Evolutionary conservation across 176 grass and related monocot genomes (phyloP), one percentile per base, ranked within the genome.

Genomic region (Aegilops tauschii): DNA sequence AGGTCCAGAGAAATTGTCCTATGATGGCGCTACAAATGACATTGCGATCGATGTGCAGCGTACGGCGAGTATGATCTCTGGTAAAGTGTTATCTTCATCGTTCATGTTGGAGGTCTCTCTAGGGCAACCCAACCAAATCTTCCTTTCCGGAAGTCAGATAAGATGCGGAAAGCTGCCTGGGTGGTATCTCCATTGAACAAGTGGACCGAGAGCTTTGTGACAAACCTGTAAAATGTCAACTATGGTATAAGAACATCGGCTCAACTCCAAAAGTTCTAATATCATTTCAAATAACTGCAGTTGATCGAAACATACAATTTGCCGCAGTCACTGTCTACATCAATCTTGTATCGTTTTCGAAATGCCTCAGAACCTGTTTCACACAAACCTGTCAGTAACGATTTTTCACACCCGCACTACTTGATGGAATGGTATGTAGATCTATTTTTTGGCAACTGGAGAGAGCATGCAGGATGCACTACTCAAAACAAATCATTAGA

Each of bases 121-220:
- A 99, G 83, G 20, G 90, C 94, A 65, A 92, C 83, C 89, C 97
- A 96, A 25, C 94, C 92, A 85, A 99, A 94, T 82, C 90, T 99
- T 14, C 97, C 97, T 91, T 96, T 96, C 76, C 97, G 89, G 31
- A 93, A 96, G 82, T 96, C 97, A 21, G 83, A 91, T 72, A 99
- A 90, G 28, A 99, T 92, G 27, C 90, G 94, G 76, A 96, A 96
- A 70, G 89, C 87, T 65, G 94, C 94, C 62, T 99, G 97, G 34
- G 47, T 96, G 61, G 85, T 65, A 78, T 99, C 97, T 90, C 92
- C 97, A 83, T 86, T 94, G 85, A 97, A 97, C 69, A 94, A 80
- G 80, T 96, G 87, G 27, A 92, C 65, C 9, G 92, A 88, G 27
- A 99, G 86, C 88, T 96, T 99, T 12, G 90, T 88, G 50, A 99